These are phyloP conservation scores for Rosa rugosa DNA, from an alignment of 306 rosid genomes.

Conservation along the genomic window DNA sequence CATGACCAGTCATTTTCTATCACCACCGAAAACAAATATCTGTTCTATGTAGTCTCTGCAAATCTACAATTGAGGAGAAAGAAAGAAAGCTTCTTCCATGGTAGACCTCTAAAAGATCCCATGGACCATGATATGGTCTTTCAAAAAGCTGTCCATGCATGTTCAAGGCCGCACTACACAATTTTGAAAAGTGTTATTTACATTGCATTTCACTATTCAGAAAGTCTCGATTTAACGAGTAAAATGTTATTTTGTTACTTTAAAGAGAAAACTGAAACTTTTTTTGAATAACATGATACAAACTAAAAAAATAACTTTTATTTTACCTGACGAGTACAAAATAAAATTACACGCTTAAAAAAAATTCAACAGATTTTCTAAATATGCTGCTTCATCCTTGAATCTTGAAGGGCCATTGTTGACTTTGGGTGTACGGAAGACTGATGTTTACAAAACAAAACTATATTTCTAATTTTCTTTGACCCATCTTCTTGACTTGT, in stretches of 20 bases:
- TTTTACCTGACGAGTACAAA: too few relatives aligned
- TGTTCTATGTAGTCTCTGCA: neutral
- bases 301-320: too few relatives aligned
- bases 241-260: neutral
- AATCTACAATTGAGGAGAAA: neutral
- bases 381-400: neutral
- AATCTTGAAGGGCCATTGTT: neutral
- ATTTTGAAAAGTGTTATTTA: neutral
- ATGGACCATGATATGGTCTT: neutral
- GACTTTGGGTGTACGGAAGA: neutral
- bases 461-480: neutral
- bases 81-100: neutral
- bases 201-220: neutral
- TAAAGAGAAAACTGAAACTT: too few relatives aligned
- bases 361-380: neutral
- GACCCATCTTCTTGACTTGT: neutral
- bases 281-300: too few relatives aligned
- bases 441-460: neutral
- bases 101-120: neutral
- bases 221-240: neutral
- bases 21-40: neutral
- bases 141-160: neutral
- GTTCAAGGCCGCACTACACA: neutral
- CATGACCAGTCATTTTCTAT: constrained; percentile 7
- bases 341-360: neutral